Percentiles rank a stretch among this genome's conserved stretches.
Evolutionary conservation across 768 basidiomycete genomes (phyloP).

Genomic region (Tylopilus subfusipes): DNA sequence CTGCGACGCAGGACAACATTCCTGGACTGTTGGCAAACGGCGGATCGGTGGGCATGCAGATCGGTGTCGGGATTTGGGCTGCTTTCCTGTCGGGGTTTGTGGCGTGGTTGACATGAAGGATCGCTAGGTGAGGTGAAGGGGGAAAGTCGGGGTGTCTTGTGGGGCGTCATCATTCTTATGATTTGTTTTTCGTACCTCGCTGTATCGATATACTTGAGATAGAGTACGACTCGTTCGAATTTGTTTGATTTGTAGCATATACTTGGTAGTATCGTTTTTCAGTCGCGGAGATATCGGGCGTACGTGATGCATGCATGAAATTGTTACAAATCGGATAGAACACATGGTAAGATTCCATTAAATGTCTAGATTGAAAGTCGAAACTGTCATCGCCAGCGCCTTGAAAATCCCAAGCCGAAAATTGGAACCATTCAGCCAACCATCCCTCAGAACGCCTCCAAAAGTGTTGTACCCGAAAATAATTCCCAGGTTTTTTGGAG

Average conservation of each 20-base stretch:
- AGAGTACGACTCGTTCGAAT: background rate
- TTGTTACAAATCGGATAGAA: background rate
- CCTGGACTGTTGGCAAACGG: slow-evolving; percentile 12
- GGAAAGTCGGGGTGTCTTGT: no score
- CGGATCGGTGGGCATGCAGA: slow-evolving; percentile 8
- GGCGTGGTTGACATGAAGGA: slow-evolving; percentile 21
- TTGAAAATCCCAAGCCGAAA: background rate
- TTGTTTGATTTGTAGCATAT: slow-evolving; percentile 11
- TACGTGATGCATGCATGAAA: background rate
- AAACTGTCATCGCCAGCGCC: no score
- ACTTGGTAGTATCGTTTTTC: no score
- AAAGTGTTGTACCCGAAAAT: slow-evolving; percentile 13
- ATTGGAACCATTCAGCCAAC: background rate
- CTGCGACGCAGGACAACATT: slow-evolving; percentile 10
- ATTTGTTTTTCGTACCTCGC: background rate
- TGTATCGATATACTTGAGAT: background rate
- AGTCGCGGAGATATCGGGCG: background rate
- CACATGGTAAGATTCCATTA: no score
- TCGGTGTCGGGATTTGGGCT: slow-evolving; percentile 20
- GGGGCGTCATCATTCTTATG: background rate
- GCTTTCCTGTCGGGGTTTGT: slow-evolving; percentile 6
- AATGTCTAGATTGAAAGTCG: no score
- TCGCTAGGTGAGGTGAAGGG: slow-evolving; percentile 6
- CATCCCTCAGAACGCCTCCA: slow-evolving; percentile 5
- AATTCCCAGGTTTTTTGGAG: slow-evolving; percentile 19